Evolutionary conservation across 805 yeast genomes (phyloP), one percentile per base, ranked within the genome.

Genomic region (Saturnispora ahearnii): DNA sequence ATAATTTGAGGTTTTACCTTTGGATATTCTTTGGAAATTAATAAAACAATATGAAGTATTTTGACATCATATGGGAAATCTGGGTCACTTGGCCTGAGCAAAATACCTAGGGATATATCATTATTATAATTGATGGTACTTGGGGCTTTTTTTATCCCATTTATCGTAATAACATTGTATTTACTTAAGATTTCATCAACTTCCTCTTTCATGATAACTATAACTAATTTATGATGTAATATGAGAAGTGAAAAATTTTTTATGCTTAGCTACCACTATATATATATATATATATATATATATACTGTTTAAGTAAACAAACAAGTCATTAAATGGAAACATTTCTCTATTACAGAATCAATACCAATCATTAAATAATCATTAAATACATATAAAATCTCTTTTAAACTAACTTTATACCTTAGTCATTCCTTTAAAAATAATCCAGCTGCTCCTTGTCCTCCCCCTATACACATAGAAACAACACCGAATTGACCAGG

Each of bases 391-490:
- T 26, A 26, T 6, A 26, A 26, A 6, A 26, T 8, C 29, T 26
- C 9, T 26, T 8, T 3, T 26, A 8, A 26, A 26, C 9, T 8
- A 26, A 18, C 18, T 18, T 18, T 18, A 18, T 18, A 18, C 18
- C 18, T 18, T 18, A 6, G 36, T 64, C 74, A 88, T 72, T 91
- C 98, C 61, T 77, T 84, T 41, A 87, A 76, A 59, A 91, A 76
- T 42, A 90, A 73, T 12, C 91, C 84, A 44, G 98, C 98, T 32
- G 97, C 96, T 57, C 98, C 98, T 95, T 90, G 91, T 59, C 98
- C 98, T 33, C 97, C 88, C 61, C 98, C 98, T 57, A 91, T 82
- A 73, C 98, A 91, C 98, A 91, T 91, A 55, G 95, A 84, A 11
- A 95, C 86, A 48, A 91, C 82, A 57, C 98, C 98, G 56, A 89